These are phyloP conservation scores for Sphagnum contortum DNA, from an alignment of 225 moss, liverwort and hornwort species.

Conservation along the genomic window DNA sequence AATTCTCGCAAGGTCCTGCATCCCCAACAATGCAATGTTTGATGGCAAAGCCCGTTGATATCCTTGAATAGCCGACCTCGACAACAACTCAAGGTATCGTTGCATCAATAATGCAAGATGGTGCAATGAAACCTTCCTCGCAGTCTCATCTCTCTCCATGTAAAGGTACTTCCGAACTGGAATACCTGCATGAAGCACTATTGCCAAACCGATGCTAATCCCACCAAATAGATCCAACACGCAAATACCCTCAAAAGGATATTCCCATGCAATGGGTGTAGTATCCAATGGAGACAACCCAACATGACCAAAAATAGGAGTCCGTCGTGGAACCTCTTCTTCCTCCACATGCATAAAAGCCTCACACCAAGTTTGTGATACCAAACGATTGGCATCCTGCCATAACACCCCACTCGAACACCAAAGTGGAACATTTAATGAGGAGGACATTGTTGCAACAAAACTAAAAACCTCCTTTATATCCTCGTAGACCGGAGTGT, in stretches of 20 bases:
- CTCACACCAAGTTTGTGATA: too few relatives aligned
- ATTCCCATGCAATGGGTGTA: neutral
- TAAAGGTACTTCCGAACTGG: slow-evolving; percentile 1
- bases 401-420: too few relatives aligned
- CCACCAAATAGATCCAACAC: neutral
- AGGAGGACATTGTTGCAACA: too few relatives aligned
- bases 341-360: too few relatives aligned
- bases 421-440: too few relatives aligned
- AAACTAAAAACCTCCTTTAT: too few relatives aligned
- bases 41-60: neutral
- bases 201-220: neutral
- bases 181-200: neutral
- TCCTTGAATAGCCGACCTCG: neutral
- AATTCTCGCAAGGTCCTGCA: neutral
- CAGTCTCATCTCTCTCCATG: neutral
- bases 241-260: neutral
- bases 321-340: too few relatives aligned
- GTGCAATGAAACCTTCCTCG: neutral
- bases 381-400: too few relatives aligned
- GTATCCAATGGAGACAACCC: too few relatives aligned
- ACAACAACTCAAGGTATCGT: neutral
- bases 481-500: too few relatives aligned
- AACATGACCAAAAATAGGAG: too few relatives aligned
- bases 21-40: neutral
- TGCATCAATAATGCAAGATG: neutral